Percentiles rank a stretch among this genome's conserved stretches.
Evolutionary conservation across 106 monocot genomes (phyloP).

Genomic region (Allium sativum): DNA sequence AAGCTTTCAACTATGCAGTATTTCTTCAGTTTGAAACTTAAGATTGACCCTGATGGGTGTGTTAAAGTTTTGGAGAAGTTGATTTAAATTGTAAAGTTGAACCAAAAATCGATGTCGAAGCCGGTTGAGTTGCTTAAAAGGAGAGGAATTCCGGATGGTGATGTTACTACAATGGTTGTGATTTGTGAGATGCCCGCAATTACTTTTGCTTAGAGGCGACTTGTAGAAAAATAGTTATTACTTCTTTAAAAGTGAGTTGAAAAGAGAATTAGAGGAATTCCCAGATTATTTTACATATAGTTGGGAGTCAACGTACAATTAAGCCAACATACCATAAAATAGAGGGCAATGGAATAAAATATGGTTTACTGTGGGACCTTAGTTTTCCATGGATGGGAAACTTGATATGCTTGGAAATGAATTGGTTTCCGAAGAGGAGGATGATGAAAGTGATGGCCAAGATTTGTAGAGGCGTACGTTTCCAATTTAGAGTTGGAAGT

Average conservation of each 20-base stretch:
- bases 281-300: constrained; percentile 94
- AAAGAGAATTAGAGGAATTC: constrained; percentile 61
- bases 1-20: constrained; percentile 62
- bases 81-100: constrained; percentile 70
- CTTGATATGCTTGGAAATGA: constrained; percentile 36
- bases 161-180: constrained; percentile 71
- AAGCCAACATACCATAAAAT: constrained; percentile 66
- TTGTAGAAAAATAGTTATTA: constrained; percentile 72
- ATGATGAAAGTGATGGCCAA: constrained; percentile 51
- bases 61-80: constrained; percentile 66
- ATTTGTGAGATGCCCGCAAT: constrained; percentile 70
- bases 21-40: constrained; percentile 53
- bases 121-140: constrained; percentile 58
- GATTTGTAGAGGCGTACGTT: constrained; percentile 45
- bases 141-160: constrained; percentile 34
- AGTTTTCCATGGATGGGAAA: constrained; percentile 46
- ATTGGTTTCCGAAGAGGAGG: constrained; percentile 35
- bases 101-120: constrained; percentile 45
- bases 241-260: constrained; percentile 75
- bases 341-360: constrained; percentile 47
- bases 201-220: constrained; percentile 45
- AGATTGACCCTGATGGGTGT: constrained; percentile 60
- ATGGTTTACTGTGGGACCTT: constrained; percentile 50
- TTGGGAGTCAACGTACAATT: constrained; percentile 75
- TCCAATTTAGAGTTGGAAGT: constrained; percentile 19